These are phyloP conservation scores for Lipomyces sp. DNA, from an alignment of 805 yeast species.

Conservation along the genomic window DNA sequence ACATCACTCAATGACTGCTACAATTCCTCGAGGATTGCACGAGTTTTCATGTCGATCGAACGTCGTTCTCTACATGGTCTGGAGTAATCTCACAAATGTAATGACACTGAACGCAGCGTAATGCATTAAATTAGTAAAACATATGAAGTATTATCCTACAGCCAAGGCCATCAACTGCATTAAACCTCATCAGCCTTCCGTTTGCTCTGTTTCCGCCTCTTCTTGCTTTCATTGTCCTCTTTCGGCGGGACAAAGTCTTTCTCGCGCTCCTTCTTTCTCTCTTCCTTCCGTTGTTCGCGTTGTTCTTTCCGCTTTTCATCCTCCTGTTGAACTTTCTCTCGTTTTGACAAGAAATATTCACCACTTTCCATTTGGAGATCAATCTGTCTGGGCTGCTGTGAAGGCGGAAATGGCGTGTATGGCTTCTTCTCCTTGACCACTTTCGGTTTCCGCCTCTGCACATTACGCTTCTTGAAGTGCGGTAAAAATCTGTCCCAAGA, in stretches of 20 bases:
- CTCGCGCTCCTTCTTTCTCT: conserved; percentile 69
- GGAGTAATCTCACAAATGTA: neutral
- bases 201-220: conserved; percentile 29
- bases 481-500: conserved; percentile 98
- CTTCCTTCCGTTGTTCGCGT: conserved; percentile 70
- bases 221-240: conserved; percentile 59
- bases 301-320: conserved; percentile 77
- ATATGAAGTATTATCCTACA: neutral
- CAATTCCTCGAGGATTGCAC: too few species aligned
- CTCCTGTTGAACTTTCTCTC: conserved; percentile 73
- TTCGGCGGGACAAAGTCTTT: conserved; percentile 86
- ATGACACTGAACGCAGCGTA: too few species aligned
- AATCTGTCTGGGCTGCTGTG: conserved; percentile 93
- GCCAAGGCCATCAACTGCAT: neutral
- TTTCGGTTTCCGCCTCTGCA: conserved; percentile 87
- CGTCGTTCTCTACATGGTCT: neutral
- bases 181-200: neutral
- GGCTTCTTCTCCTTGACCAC: conserved; percentile 70
- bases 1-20: too few species aligned
- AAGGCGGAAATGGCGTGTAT: conserved; percentile 99
- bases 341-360: conserved; percentile 91
- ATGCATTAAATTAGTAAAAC: neutral
- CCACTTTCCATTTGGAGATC: conserved; percentile 98
- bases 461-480: conserved; percentile 93
- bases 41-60: too few species aligned